Percentiles rank a stretch among this genome's conserved stretches.
Conservation (phyloP, 106 monocot species). For the Triglochin maritima region DNA sequence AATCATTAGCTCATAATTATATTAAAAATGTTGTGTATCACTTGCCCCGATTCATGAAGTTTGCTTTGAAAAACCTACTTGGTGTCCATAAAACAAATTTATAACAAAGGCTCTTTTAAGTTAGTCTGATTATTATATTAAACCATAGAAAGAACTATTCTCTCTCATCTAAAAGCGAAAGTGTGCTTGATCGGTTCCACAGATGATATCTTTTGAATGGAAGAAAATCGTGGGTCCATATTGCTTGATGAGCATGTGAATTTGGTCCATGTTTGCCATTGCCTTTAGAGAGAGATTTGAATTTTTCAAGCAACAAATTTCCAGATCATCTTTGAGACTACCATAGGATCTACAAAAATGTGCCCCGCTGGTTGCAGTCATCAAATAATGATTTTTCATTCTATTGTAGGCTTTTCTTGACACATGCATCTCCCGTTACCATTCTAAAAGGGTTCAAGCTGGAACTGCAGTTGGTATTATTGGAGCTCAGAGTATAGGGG, state of each 20-base stretch:
- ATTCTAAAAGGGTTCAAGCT: conserved; percentile 71
- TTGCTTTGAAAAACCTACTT: too few species aligned
- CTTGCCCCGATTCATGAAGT: too few species aligned
- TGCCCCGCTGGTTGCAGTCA: conserved; percentile 22
- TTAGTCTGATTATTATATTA: too few species aligned
- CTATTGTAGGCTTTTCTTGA: conserved; percentile 70
- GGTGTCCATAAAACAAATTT: too few species aligned
- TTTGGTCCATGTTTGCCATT: conserved; percentile 88
- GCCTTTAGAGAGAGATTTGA: conserved; percentile 40
- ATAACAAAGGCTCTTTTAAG: too few species aligned
- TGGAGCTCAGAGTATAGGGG: conserved; percentile 99
- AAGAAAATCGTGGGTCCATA: conserved; percentile 95
- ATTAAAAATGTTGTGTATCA: too few species aligned
- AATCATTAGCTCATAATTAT: too few species aligned
- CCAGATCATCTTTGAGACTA: conserved; percentile 16
- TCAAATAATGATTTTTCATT: background rate
- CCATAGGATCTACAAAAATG: conserved; percentile 44
- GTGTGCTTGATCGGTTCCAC: conserved; percentile 51
- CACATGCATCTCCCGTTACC: conserved; percentile 80
- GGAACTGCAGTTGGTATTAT: conserved; percentile 85
- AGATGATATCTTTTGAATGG: conserved; percentile 78
- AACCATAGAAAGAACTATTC: too few species aligned
- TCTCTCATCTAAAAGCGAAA: too few species aligned
- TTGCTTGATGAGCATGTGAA: conserved; percentile 62
- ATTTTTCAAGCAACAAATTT: conserved; percentile 72